Base-by-base conservation (phyloP, 805 yeast genomes). In the Kuraishia hungarica region DNA sequence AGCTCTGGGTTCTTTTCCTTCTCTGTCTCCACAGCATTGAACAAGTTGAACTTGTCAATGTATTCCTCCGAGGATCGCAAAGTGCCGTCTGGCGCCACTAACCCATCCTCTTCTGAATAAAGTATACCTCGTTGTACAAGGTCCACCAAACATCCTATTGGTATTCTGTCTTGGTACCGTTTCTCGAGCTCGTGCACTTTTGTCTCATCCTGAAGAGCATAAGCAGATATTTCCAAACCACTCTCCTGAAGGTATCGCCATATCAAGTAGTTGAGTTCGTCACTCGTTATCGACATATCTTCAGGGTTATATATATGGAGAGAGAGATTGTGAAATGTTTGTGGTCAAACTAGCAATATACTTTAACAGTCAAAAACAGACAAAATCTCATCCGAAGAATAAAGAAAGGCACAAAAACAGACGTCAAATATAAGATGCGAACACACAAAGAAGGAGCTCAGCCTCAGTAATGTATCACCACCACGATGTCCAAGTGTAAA, bases 241-340 rank as follows among this genome's bases (percentile, higher is more conserved):
- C 85, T 75, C 67, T 94, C 98, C 65, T 90, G 96, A 46, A 91
- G 76, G 65, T 93, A 94, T 58, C 97, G 73, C 97, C 97, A 94
- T 54, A 93, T 81, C 61, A 94, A 78, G 66, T 93, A 93, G 73
- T 93, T 94, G 54, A 93, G 79, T 69, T 91, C 96, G 56, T 80
- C 83, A 55, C 94, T 86, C 4, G 94, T 81, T 52, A 93, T 72
- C 24, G 96, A 86, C 97, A 90, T 89, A 5, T n/a, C n/a, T n/a
- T n/a, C n/a, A n/a, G n/a, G 47, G 39, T 13, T 35, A 35, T 35
- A 8, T 10, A 15, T 35, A 28, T 28, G 35, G 35, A n/a, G n/a
- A n/a, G n/a, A 26, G 29, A 26, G 29, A 26, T 26, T 26, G 29
- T 26, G 10, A 5, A 26, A 26, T 26, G 29, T 26, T 10, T 26